These are phyloP conservation scores for Euphrasia arctica DNA, from an alignment of 305 asterid species.

Conservation along the genomic window DNA sequence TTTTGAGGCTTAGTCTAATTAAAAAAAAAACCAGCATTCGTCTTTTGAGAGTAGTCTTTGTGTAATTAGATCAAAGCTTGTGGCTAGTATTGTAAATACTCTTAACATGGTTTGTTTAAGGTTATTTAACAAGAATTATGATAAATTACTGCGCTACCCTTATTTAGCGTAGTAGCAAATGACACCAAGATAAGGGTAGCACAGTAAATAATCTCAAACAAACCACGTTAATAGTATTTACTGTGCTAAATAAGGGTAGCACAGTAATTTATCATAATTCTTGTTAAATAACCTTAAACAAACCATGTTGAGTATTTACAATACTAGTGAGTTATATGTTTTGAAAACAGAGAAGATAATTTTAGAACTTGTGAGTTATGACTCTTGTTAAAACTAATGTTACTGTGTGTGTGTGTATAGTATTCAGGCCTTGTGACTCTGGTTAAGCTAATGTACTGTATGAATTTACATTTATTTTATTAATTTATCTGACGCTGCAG, in stretches of 20 bases:
- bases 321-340: not conserved
- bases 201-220: too few relatives aligned
- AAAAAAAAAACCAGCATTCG: not conserved
- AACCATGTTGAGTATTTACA: not conserved
- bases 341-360: not conserved
- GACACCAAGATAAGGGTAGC: too few relatives aligned
- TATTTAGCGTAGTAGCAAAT: too few relatives aligned
- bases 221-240: too few relatives aligned
- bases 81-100: not conserved
- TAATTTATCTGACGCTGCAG: not conserved
- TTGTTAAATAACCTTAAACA: too few relatives aligned
- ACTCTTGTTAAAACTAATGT: too few relatives aligned
- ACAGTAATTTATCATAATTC: too few relatives aligned
- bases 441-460: not conserved
- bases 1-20: not conserved
- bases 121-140: too few relatives aligned
- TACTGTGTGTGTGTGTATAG: not conserved
- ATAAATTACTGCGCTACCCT: too few relatives aligned
- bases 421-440: not conserved
- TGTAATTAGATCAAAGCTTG: not conserved
- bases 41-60: not conserved
- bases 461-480: not conserved
- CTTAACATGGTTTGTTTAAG: not conserved
- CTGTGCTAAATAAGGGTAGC: too few relatives aligned
- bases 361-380: too few relatives aligned